A percentile compares a stretch with the other conserved stretches of the same genome.
Conservation (phyloP, 495 filamentous ascomycete species). For the Penicillium atrosanguineum region DNA sequence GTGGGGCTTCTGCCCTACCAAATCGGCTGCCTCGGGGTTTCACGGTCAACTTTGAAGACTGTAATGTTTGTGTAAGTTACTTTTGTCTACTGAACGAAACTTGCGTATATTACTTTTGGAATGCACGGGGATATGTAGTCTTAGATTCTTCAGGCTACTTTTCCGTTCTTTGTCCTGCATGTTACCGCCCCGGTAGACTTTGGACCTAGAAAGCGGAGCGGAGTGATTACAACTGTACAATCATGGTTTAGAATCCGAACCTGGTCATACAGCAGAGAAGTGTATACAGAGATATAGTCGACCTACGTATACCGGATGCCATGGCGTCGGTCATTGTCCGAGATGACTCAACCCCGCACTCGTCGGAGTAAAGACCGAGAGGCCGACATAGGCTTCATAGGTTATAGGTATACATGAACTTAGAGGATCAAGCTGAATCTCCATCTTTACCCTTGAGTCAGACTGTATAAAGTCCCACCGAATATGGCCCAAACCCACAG, state of each 20-base stretch:
- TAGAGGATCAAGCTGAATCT: not conserved
- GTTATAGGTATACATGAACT: not conserved
- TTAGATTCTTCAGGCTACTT: too few relatives aligned
- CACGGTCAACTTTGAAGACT: not conserved
- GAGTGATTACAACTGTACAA: not conserved
- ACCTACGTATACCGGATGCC: constrained; percentile 1
- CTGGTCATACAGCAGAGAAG: not conserved
- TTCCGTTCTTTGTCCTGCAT: too few relatives aligned
- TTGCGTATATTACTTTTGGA: too few relatives aligned
- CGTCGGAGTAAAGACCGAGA: constrained; percentile 23
- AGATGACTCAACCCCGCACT: constrained; percentile 17
- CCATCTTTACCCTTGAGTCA: not conserved
- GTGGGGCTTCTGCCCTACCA: not conserved
- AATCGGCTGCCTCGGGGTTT: not conserved
- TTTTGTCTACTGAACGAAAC: too few relatives aligned
- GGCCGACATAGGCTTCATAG: constrained; percentile 9
- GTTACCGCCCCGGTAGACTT: too few relatives aligned
- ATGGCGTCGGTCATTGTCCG: constrained; percentile 18
- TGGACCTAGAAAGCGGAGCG: too few relatives aligned
- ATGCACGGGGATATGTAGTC: too few relatives aligned
- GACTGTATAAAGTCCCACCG: not conserved
- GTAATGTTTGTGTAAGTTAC: not conserved
- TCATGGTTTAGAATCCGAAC: too few relatives aligned
- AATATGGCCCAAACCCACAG: constrained; percentile 33
- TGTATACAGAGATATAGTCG: not conserved